Percentiles rank a stretch among this genome's conserved stretches.
phyloP scores from a whole-genome alignment of 2,329 filamentous ascomycete species.

The Pyrenochaeta sp. region DNA sequence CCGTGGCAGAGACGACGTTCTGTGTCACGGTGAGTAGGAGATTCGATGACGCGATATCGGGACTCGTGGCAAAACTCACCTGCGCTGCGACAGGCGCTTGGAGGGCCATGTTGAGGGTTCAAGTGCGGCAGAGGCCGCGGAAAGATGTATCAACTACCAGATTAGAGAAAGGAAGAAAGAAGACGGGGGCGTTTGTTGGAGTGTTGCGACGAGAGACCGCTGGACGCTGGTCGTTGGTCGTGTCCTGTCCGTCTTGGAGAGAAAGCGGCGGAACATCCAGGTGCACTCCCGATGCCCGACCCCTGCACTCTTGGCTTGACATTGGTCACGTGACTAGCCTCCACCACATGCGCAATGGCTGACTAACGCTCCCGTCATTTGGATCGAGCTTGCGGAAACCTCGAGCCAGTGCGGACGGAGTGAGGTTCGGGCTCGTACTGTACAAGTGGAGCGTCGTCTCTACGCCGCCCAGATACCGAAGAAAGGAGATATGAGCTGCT shows the following conservation, averaged over 20 bases:
- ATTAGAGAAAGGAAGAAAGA: constrained; percentile 26
- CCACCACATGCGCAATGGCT: neutral
- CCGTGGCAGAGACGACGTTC: constrained; percentile 53
- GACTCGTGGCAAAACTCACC: constrained; percentile 52
- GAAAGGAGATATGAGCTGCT: too few species aligned
- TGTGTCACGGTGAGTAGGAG: constrained; percentile 40
- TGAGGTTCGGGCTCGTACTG: neutral
- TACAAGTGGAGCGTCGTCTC: neutral
- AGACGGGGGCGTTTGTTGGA: constrained; percentile 23
- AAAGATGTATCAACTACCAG: constrained; percentile 23
- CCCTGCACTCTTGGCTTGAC: constrained; percentile 23
- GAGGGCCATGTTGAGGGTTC: constrained; percentile 58
- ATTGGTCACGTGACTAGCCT: constrained; percentile 16
- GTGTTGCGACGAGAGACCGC: constrained; percentile 31
- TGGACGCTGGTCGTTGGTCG: constrained; percentile 20
- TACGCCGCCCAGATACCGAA: too few species aligned
- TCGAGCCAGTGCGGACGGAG: too few species aligned
- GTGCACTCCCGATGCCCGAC: constrained; percentile 24
- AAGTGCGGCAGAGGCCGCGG: constrained; percentile 45
- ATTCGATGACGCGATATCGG: constrained; percentile 27
- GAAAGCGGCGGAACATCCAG: constrained; percentile 36
- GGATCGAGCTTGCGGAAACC: too few species aligned
- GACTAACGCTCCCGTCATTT: neutral
- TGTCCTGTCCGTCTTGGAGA: constrained; percentile 11
- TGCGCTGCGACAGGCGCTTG: constrained; percentile 58